Conservation (phyloP, 495 filamentous ascomycete genomes). For the Aspergillus avenaceus region DNA sequence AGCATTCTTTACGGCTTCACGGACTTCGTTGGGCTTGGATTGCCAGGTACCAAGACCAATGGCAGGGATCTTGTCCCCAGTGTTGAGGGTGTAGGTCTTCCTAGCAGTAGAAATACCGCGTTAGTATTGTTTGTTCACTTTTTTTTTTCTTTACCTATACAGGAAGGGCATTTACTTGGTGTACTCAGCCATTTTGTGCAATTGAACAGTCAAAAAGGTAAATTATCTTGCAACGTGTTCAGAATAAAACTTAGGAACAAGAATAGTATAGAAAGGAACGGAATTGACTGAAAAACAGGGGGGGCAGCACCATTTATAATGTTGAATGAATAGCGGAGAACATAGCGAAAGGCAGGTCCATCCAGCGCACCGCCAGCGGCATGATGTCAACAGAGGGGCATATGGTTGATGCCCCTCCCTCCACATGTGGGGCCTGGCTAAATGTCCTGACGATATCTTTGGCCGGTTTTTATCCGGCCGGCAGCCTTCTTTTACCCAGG, state of each 20-base stretch:
- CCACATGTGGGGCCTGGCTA: not conserved
- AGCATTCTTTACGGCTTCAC: slow-evolving; percentile 71
- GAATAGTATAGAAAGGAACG: not conserved
- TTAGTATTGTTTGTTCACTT: not conserved
- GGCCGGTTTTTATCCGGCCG: not conserved
- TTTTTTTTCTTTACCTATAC: not conserved
- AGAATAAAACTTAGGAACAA: not conserved
- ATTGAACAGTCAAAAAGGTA: slow-evolving; percentile 1
- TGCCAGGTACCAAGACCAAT: slow-evolving; percentile 86
- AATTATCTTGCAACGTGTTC: not conserved
- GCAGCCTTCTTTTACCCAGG: not conserved
- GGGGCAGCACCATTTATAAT: slow-evolving; percentile 11
- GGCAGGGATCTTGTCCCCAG: slow-evolving; percentile 73
- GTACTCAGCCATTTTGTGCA: slow-evolving; percentile 39
- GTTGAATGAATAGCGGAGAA: not conserved
- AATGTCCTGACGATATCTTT: not conserved
- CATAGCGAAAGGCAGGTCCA: slow-evolving; percentile 35
- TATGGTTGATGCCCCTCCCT: slow-evolving; percentile 8
- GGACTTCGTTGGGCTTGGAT: slow-evolving; percentile 58
- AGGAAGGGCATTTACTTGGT: slow-evolving; percentile 32
- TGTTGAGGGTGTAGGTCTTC: slow-evolving; percentile 73
- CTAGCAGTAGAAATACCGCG: slow-evolving; percentile 12
- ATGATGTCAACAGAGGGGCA: slow-evolving; percentile 22
- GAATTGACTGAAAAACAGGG: not conserved
- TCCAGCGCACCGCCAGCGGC: slow-evolving; percentile 12